These are phyloP conservation scores for Fallopia convolvulus DNA, from an alignment of 148 eudicot genomes.

Conservation along the genomic window DNA sequence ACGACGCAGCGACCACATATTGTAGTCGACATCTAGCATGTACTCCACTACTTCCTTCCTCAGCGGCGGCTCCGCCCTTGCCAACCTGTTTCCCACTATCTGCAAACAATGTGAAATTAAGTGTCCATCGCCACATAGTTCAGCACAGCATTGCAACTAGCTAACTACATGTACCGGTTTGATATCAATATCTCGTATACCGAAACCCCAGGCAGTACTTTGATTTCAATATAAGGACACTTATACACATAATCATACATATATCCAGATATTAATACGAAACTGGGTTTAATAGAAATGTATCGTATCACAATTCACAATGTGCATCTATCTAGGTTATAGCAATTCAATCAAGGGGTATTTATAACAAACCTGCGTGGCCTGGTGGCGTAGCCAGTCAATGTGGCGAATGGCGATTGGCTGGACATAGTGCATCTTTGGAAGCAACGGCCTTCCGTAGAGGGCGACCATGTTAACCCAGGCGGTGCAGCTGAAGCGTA, in stretches of 20 bases:
- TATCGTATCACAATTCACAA: not conserved
- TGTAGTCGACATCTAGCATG: constrained; percentile 85
- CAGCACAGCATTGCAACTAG: not conserved
- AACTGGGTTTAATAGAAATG: too few species aligned
- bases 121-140: not conserved
- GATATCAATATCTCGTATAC: too few species aligned
- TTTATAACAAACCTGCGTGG: constrained; percentile 21
- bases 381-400: constrained; percentile 84
- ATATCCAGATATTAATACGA: too few species aligned
- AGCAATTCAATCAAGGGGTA: not conserved
- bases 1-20: constrained; percentile 74
- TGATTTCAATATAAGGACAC: too few species aligned
- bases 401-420: constrained; percentile 73
- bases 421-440: constrained; percentile 89
- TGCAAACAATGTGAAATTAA: constrained; percentile 23
- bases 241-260: too few species aligned
- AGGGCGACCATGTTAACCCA: constrained; percentile 91
- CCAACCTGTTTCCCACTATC: constrained; percentile 59
- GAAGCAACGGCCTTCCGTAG: constrained; percentile 76
- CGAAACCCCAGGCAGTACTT: too few species aligned
- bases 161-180: too few species aligned
- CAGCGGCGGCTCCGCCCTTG: constrained; percentile 84
- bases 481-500: constrained; percentile 81
- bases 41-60: constrained; percentile 73
- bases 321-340: not conserved